Percentiles rank a stretch among this genome's conserved stretches.
phyloP scores from a whole-genome alignment of 164 flowering plant genomes.

The Aristolochia contorta region DNA sequence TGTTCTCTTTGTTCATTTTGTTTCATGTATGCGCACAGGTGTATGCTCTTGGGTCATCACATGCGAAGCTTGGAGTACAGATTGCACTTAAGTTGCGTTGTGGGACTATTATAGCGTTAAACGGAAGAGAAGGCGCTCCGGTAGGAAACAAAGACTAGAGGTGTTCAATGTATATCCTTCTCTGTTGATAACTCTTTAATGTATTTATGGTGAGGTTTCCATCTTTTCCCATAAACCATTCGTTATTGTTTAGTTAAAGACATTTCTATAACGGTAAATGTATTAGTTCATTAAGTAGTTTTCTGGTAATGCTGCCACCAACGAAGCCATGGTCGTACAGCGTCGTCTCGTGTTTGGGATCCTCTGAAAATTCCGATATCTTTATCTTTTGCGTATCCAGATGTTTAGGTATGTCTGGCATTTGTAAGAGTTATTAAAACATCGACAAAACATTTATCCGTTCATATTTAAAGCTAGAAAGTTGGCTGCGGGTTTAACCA shows the following conservation, averaged over 20 bases:
- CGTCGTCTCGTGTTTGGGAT: too few relatives aligned
- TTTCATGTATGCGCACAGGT: constrained; percentile 33
- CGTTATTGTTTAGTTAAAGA: not conserved
- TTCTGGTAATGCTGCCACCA: not conserved
- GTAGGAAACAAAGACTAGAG: not conserved
- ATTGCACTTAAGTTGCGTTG: constrained; percentile 71
- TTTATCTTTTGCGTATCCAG: too few relatives aligned
- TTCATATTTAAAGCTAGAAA: too few relatives aligned
- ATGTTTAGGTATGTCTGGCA: too few relatives aligned
- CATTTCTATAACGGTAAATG: not conserved
- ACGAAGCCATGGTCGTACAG: too few relatives aligned
- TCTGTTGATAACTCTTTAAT: not conserved
- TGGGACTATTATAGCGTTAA: constrained; percentile 54
- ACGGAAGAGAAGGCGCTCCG: not conserved
- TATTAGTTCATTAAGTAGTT: not conserved
- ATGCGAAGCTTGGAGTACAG: constrained; percentile 85
- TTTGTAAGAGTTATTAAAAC: too few relatives aligned
- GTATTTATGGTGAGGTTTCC: not conserved
- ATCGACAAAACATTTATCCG: too few relatives aligned
- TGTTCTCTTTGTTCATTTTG: too few relatives aligned
- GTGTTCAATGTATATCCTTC: not conserved
- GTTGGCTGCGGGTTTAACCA: too few relatives aligned
- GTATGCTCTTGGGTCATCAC: constrained; percentile 92
- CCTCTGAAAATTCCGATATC: too few relatives aligned
- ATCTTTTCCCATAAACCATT: not conserved